Evolutionary conservation across 768 basidiomycete species (phyloP).

Genomic region (Lentinula boryana): DNA sequence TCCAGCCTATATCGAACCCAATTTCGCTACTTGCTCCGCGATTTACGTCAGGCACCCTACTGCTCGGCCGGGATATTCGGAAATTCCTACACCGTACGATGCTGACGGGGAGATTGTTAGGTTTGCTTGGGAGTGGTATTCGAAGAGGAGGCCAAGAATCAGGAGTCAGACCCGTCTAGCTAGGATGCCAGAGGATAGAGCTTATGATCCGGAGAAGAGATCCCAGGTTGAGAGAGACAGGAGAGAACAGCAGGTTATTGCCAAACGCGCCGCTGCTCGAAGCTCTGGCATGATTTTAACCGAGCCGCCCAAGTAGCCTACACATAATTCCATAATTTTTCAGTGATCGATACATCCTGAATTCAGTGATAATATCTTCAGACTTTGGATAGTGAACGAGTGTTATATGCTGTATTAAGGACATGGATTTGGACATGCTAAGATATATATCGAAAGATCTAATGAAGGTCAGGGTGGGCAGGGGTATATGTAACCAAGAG

Average conservation of each 20-base stretch:
- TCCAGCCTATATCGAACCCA: slow-evolving; percentile 84
- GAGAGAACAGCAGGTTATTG: not conserved
- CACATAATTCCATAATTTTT: too few species aligned
- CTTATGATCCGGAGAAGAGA: slow-evolving; percentile 10
- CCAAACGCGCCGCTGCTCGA: too few species aligned
- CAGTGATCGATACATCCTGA: too few species aligned
- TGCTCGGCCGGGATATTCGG: slow-evolving; percentile 91
- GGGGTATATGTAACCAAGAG: too few species aligned
- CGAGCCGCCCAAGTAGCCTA: too few species aligned
- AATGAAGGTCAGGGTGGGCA: too few species aligned
- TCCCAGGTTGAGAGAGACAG: not conserved
- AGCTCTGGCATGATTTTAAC: too few species aligned
- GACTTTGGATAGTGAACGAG: too few species aligned
- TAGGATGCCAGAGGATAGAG: slow-evolving; percentile 64
- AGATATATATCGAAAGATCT: not conserved
- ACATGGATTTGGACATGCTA: too few species aligned
- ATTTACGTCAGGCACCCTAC: slow-evolving; percentile 95
- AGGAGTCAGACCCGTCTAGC: slow-evolving; percentile 58
- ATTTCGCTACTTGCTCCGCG: slow-evolving; percentile 84
- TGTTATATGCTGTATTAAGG: too few species aligned
- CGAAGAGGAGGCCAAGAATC: slow-evolving; percentile 60
- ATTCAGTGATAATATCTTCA: too few species aligned
- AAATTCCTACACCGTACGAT: slow-evolving; percentile 93
- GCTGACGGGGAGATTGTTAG: slow-evolving; percentile 92
- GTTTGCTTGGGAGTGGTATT: slow-evolving; percentile 96